A percentile compares a stretch with the other conserved stretches of the same genome.
Conservation (phyloP, 1,139 yeast species). For the Yamadazyma trypodendri region DNA sequence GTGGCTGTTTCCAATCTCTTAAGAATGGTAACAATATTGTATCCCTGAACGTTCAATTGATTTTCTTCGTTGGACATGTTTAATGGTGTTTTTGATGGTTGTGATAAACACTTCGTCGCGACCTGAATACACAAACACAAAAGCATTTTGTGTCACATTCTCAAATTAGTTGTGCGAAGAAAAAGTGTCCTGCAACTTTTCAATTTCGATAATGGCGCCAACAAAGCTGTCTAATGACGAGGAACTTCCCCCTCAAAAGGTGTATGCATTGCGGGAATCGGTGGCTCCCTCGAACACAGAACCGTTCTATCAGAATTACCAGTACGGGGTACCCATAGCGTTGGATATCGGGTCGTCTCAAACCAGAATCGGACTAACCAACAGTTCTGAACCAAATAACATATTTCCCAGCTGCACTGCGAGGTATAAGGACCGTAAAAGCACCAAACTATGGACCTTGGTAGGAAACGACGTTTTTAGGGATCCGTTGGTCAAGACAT, state of each 20-base stretch:
- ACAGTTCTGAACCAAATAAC: conserved; percentile 53
- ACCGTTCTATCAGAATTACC: conserved; percentile 54
- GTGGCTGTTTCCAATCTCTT: conserved; percentile 92
- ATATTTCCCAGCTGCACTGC: conserved; percentile 71
- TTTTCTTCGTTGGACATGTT: conserved; percentile 47
- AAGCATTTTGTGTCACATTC: conserved; percentile 18
- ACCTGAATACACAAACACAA: neutral
- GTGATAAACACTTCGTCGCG: neutral
- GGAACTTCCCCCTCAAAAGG: conserved; percentile 47
- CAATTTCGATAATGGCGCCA: conserved; percentile 6
- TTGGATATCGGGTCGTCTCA: conserved; percentile 74
- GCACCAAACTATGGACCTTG: conserved; percentile 61
- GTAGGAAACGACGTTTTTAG: conserved; percentile 81
- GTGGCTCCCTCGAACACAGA: conserved; percentile 40
- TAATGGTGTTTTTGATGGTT: neutral
- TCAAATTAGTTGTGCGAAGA: too few species aligned
- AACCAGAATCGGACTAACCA: conserved; percentile 72
- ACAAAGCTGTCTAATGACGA: conserved; percentile 11
- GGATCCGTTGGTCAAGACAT: conserved; percentile 67
- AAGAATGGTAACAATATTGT: conserved; percentile 76
- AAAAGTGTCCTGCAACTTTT: too few species aligned
- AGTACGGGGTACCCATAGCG: conserved; percentile 68
- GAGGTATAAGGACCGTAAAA: conserved; percentile 74
- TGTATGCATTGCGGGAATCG: conserved; percentile 51
- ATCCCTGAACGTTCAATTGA: conserved; percentile 69